Conservation (phyloP, 2,329 filamentous ascomycete genomes). For the Tolypocladium paradoxum region DNA sequence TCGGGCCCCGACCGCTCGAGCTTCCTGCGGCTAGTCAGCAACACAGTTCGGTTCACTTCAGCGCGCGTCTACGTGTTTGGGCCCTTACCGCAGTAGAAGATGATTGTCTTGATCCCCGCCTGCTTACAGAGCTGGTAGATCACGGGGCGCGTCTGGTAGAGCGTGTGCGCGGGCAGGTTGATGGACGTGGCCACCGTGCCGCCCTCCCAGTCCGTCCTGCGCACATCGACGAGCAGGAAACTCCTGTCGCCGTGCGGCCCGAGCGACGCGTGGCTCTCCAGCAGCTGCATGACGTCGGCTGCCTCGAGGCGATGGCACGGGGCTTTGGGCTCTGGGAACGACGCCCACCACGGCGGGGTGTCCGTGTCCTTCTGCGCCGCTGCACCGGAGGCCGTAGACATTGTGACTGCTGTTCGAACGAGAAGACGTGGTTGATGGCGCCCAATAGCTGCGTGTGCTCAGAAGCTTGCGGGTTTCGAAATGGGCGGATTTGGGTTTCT, state of each 20-base stretch:
- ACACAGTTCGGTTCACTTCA: not conserved
- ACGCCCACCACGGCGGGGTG: conserved; percentile 25
- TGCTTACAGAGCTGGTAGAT: conserved; percentile 39
- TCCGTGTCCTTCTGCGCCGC: conserved; percentile 4
- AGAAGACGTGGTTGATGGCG: not conserved
- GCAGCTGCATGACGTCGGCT: conserved; percentile 27
- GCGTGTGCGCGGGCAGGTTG: conserved; percentile 44
- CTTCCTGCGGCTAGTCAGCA: conserved; percentile 26
- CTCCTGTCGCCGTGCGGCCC: conserved; percentile 15
- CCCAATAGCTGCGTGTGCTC: not conserved
- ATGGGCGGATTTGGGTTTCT: not conserved
- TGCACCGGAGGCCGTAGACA: not conserved
- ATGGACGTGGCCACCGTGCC: conserved; percentile 49
- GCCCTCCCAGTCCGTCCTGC: conserved; percentile 43
- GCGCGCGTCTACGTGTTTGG: not conserved
- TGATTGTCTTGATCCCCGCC: conserved; percentile 34
- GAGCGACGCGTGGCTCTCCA: conserved; percentile 25
- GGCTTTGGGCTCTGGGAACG: conserved; percentile 32
- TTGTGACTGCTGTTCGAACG: not conserved
- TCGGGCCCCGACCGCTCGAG: conserved; percentile 37
- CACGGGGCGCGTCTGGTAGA: conserved; percentile 37
- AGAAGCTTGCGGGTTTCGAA: not conserved
- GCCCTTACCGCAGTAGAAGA: conserved; percentile 44
- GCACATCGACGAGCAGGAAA: conserved; percentile 42
- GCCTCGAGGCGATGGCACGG: conserved; percentile 25